Conservation (phyloP, 2,329 filamentous ascomycete species). For the Helotiales sp. region DNA sequence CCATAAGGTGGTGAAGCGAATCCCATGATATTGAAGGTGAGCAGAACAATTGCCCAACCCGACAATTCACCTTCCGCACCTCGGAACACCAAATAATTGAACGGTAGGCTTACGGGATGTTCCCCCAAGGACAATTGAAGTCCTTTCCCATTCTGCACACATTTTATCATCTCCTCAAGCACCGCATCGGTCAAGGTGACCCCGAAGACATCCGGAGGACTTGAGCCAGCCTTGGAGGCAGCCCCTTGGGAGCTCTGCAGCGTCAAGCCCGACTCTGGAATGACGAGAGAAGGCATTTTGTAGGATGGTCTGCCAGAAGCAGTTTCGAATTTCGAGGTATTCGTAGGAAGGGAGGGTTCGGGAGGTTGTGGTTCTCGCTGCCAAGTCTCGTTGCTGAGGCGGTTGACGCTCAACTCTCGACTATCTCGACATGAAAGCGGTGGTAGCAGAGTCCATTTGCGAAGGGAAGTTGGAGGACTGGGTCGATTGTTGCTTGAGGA, state of each 20-base stretch:
- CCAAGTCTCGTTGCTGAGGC: constrained; percentile 32
- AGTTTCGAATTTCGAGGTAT: constrained; percentile 13
- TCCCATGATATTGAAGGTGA: constrained; percentile 19
- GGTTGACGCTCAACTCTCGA: constrained; percentile 26
- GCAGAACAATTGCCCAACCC: constrained; percentile 5
- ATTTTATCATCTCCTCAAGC: constrained; percentile 67
- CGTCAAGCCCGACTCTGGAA: constrained; percentile 62
- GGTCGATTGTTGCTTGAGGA: constrained; percentile 6
- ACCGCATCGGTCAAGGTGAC: constrained; percentile 61
- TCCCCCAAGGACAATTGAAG: constrained; percentile 63
- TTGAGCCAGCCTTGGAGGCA: constrained; percentile 51
- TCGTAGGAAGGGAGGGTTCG: constrained; percentile 8
- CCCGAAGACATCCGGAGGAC: constrained; percentile 61
- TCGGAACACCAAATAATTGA: constrained; percentile 11
- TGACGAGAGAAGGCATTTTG: constrained; percentile 58
- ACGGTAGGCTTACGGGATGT: constrained; percentile 59
- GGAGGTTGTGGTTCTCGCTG: constrained; percentile 26
- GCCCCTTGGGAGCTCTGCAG: constrained; percentile 49
- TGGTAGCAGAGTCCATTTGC: constrained; percentile 31
- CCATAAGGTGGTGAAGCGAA: not conserved
- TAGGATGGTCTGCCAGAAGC: constrained; percentile 14
- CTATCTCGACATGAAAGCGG: constrained; percentile 36
- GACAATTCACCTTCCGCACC: not conserved
- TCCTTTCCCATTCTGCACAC: constrained; percentile 59
- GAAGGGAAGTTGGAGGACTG: constrained; percentile 7